Evolutionary conservation across 2,329 filamentous ascomycete genomes (phyloP).

Genomic region (Alternaria infectoria): DNA sequence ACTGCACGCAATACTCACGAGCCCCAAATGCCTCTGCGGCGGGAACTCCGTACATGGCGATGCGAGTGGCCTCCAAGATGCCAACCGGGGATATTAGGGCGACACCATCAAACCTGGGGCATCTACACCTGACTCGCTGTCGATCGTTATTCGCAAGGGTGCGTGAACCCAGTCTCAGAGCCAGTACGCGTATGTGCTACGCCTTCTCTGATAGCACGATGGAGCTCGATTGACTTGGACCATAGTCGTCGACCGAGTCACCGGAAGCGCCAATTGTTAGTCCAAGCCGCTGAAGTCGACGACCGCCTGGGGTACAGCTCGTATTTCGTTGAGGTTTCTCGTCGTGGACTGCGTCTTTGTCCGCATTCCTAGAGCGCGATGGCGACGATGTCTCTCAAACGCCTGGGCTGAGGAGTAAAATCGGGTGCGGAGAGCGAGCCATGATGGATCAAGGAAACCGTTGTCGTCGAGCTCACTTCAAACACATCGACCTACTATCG

Average conservation of each 20-base stretch:
- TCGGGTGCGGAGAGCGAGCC: not conserved
- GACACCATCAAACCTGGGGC: not conserved
- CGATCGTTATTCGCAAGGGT: not conserved
- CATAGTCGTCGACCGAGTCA: not conserved
- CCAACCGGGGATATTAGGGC: too few relatives aligned
- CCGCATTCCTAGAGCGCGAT: not conserved
- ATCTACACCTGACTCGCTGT: not conserved
- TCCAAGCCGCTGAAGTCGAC: not conserved
- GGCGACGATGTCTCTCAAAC: not conserved
- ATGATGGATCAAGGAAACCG: not conserved
- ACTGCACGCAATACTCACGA: not conserved
- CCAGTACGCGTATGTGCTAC: not conserved
- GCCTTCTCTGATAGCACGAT: not conserved
- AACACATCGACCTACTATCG: constrained; percentile 1
- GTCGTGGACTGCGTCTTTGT: not conserved
- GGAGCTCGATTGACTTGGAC: not conserved
- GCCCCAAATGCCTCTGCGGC: not conserved
- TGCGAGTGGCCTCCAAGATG: not conserved
- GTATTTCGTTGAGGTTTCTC: not conserved
- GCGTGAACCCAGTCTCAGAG: not conserved
- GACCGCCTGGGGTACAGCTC: not conserved
- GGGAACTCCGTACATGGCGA: not conserved
- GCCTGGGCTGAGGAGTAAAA: not conserved
- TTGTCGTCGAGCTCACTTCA: not conserved
- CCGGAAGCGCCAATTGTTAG: not conserved